Conservation (phyloP, 805 yeast species). For the Candida schatavii region DNA sequence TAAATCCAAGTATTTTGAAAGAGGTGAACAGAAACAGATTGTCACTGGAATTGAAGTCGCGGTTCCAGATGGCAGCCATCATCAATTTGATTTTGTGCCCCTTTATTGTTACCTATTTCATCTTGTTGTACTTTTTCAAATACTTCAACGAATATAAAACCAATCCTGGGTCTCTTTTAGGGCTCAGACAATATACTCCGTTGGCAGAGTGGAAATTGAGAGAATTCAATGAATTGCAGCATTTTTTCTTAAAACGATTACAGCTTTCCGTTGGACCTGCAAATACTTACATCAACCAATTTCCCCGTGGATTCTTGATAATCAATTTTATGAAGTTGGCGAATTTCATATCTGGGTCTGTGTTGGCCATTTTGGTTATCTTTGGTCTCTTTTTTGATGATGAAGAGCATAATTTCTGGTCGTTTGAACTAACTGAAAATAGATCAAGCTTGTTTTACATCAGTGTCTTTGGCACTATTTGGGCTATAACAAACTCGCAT, state of each 20-base stretch:
- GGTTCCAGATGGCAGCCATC: conserved; percentile 86
- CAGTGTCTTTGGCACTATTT: conserved; percentile 81
- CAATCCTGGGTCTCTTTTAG: conserved; percentile 76
- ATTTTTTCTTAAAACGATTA: conserved; percentile 76
- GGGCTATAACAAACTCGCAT: conserved; percentile 61
- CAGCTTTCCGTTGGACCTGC: conserved; percentile 79
- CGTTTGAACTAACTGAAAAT: conserved; percentile 82
- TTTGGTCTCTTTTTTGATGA: conserved; percentile 79
- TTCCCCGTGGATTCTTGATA: conserved; percentile 68
- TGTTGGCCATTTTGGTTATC: conserved; percentile 71
- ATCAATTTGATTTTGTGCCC: conserved; percentile 84
- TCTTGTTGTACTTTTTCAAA: conserved; percentile 78
- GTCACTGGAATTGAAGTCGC: conserved; percentile 64
- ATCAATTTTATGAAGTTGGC: conserved; percentile 35
- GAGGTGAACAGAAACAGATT: conserved; percentile 66
- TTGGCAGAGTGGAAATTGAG: conserved; percentile 93
- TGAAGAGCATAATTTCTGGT: conserved; percentile 71
- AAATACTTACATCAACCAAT: conserved; percentile 79
- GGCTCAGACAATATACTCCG: conserved; percentile 81
- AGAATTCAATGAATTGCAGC: conserved; percentile 91
- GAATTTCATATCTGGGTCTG: conserved; percentile 77
- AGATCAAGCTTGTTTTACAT: conserved; percentile 83
- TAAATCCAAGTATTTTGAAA: conserved; percentile 67
- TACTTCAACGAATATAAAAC: conserved; percentile 91
- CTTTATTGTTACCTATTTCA: conserved; percentile 77